phyloP scores from a whole-genome alignment of 2,329 filamentous ascomycete genomes.

The Monosporascus ibericus region DNA sequence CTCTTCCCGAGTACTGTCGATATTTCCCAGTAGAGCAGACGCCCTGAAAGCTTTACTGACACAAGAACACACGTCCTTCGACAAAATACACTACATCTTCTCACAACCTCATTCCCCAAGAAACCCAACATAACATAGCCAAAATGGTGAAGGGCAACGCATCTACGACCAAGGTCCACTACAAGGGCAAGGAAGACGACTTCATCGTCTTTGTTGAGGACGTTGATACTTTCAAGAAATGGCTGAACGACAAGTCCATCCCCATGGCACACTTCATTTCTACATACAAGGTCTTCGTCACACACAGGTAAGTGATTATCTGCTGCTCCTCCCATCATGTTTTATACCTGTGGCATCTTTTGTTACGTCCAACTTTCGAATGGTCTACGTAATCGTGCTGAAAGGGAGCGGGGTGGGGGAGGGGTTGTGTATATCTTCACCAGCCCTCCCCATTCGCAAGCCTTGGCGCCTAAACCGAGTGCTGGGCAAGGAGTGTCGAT shows the following conservation, averaged over 20 bases:
- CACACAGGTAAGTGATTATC: slow-evolving; percentile 68
- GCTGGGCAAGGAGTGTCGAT: neutral
- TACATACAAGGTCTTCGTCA: slow-evolving; percentile 83
- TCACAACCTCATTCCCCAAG: slow-evolving; percentile 2
- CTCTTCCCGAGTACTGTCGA: neutral
- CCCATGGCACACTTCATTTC: slow-evolving; percentile 81
- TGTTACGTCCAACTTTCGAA: neutral
- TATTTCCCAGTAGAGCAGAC: slow-evolving; percentile 1
- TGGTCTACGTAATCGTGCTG: neutral
- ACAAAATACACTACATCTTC: slow-evolving; percentile 5
- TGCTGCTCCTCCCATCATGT: neutral
- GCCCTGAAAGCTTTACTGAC: neutral
- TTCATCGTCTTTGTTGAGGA: slow-evolving; percentile 57
- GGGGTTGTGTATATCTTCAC: neutral
- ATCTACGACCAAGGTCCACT: slow-evolving; percentile 72
- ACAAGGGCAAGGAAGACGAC: slow-evolving; percentile 63
- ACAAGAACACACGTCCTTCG: slow-evolving; percentile 2
- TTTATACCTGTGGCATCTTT: neutral
- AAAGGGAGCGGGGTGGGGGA: neutral
- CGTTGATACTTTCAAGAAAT: slow-evolving; percentile 63
- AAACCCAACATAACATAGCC: slow-evolving; percentile 13
- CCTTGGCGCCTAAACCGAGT: slow-evolving; percentile 8
- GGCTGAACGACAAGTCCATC: slow-evolving; percentile 72
- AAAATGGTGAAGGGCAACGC: slow-evolving; percentile 69
- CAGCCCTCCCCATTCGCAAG: slow-evolving; percentile 1